Percentiles rank a stretch among this genome's conserved stretches.
phyloP scores from a whole-genome alignment of 2,329 filamentous ascomycete species.

The Phialemonium atrogriseum region DNA sequence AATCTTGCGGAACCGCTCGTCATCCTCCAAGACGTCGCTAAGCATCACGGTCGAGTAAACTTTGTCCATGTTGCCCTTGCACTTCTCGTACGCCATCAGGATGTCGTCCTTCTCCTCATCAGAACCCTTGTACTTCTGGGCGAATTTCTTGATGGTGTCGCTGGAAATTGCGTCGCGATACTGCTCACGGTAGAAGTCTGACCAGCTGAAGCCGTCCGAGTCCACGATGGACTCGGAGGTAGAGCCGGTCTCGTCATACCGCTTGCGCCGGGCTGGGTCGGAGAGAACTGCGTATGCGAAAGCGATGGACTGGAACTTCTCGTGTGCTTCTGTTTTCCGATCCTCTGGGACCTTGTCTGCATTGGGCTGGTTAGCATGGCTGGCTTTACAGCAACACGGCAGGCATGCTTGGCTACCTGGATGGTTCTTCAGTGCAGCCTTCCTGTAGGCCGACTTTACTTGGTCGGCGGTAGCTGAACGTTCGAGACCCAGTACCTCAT shows the following conservation, averaged over 20 bases:
- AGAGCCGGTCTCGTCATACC: slow-evolving; percentile 85
- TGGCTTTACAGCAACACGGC: background rate
- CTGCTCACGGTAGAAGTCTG: slow-evolving; percentile 79
- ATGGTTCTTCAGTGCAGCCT: slow-evolving; percentile 79
- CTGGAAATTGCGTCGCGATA: slow-evolving; percentile 68
- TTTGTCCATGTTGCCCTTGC: slow-evolving; percentile 65
- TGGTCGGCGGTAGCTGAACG: slow-evolving; percentile 66
- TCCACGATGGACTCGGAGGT: slow-evolving; percentile 76
- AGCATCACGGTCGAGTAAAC: slow-evolving; percentile 83
- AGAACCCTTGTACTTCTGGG: slow-evolving; percentile 71
- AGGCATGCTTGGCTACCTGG: slow-evolving; percentile 57
- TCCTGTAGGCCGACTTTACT: slow-evolving; percentile 86
- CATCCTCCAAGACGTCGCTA: slow-evolving; percentile 74
- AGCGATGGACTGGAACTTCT: slow-evolving; percentile 80
- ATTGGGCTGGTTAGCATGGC: slow-evolving; percentile 3
- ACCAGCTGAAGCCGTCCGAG: slow-evolving; percentile 80
- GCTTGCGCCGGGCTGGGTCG: slow-evolving; percentile 67
- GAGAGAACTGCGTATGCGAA: slow-evolving; percentile 93
- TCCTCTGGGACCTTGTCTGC: slow-evolving; percentile 67
- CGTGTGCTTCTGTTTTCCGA: slow-evolving; percentile 64
- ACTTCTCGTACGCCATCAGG: slow-evolving; percentile 64
- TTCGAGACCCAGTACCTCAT: slow-evolving; percentile 67
- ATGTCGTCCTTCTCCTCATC: slow-evolving; percentile 78
- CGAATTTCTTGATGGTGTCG: slow-evolving; percentile 68
- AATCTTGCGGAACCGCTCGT: slow-evolving; percentile 72